Evolutionary conservation across 1,284 basidiomycete species (phyloP), one percentile per base, ranked within the genome.

Genomic region (Sporisorium reilianum): DNA sequence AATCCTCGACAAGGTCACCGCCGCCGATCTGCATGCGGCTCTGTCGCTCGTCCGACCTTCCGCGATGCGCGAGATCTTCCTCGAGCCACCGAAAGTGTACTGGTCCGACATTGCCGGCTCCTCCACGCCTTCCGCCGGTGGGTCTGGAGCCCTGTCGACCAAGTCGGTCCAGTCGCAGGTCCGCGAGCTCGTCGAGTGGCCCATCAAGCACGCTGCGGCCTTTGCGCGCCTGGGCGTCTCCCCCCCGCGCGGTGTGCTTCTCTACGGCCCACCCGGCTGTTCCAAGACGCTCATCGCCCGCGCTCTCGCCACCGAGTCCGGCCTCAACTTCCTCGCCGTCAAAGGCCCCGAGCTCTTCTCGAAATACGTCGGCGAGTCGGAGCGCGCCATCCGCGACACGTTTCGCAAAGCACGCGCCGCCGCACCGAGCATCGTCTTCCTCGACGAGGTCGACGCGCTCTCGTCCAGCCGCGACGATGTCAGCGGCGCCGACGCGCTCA

Each of bases 351-450:
- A 99, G 93, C 88, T 98, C 1, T 86, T 98, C 60, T 98, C 92
- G 87, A 99, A 99, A 86, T 99, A 92, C 79, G 94, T 99, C 5
- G 97, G 97, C 42, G 97, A 99, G 86, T 97, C 94, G 0, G 97
- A 99, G 85, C 89, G 93, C 34, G 93, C 94, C 0, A 92, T 99
- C 6, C 89, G 97, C 28, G 96, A 99, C 78, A 91, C 97, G 51
- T 99, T 99, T 86, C 88, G 93, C 54, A 98, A 97, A 86, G 97
- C 97, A 0, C 89, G 96, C 36, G 92, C 93, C 0, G 95, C 94
- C 0, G 89, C 95, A 0, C 97, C 97, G 0, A 94, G 93, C 1
- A 96, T 99, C 77, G 88, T 99, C 52, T 98, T 99, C 86, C 96
- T 99, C 26, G 97, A 99, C 83, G 97, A 99, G 85, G 94, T 99